A percentile compares a stretch with the other conserved stretches of the same genome.
Conservation (phyloP, 31 red algal genomes). For the Porphyra umbilicalis region DNA sequence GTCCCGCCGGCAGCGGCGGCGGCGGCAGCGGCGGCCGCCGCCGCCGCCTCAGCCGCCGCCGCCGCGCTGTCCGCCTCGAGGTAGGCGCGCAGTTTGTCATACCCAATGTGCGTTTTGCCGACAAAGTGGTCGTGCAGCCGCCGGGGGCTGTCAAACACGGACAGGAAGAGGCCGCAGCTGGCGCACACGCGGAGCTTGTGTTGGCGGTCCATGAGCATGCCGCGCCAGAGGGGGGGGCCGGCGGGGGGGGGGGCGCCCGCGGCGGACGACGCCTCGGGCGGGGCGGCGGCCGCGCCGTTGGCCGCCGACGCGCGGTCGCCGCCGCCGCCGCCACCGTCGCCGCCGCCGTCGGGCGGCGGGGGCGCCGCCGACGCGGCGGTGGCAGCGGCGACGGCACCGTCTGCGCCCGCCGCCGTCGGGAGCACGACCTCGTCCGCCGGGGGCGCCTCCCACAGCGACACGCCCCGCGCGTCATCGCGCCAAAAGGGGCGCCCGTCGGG, state of each 20-base stretch:
- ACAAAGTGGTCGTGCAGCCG: conserved; percentile 69
- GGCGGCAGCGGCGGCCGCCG: background rate
- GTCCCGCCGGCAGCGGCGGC: background rate
- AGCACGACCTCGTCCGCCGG: background rate
- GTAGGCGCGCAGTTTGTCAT: conserved; percentile 9
- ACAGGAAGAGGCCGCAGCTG: conserved; percentile 66
- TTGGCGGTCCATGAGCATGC: conserved; percentile 40
- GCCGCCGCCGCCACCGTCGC: background rate
- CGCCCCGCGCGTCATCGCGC: background rate
- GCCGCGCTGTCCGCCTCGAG: background rate
- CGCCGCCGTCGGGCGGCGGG: background rate
- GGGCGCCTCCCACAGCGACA: background rate
- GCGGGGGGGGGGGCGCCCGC: too few species aligned
- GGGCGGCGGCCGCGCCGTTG: background rate
- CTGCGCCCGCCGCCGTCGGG: background rate
- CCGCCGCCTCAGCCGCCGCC: background rate
- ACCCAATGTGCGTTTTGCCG: conserved; percentile 62
- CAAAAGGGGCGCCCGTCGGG: conserved; percentile 3
- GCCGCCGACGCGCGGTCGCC: background rate
- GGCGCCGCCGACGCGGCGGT: background rate
- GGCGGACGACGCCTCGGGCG: too few species aligned
- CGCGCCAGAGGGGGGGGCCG: background rate
- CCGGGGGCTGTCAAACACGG: conserved; percentile 59
- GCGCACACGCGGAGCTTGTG: conserved; percentile 79
- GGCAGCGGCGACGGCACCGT: background rate